Percentiles rank a stretch among this genome's conserved stretches.
Conservation (phyloP, 2,329 filamentous ascomycete species). For the Beauveria caledonica region DNA sequence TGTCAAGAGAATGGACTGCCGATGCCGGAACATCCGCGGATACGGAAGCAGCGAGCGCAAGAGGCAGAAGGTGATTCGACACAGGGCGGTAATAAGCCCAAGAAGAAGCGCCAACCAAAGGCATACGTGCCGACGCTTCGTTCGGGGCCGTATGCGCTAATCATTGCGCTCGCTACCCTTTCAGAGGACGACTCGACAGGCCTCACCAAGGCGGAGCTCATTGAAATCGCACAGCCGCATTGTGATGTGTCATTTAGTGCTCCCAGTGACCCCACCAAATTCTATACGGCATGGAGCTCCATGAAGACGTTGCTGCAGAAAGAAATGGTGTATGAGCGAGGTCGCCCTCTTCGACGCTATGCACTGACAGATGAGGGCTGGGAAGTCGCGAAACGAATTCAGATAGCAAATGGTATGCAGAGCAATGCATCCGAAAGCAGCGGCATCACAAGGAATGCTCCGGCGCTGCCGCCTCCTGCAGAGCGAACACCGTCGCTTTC, state of each 20-base stretch:
- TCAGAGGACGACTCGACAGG: conserved; percentile 44
- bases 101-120: conserved; percentile 56
- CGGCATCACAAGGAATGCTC: neutral
- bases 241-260: conserved; percentile 67
- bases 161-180: conserved; percentile 56
- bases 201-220: conserved; percentile 60
- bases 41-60: conserved; percentile 28
- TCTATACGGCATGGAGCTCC: conserved; percentile 74
- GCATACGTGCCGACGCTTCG: conserved; percentile 64
- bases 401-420: conserved; percentile 37
- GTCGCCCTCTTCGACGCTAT: conserved; percentile 60
- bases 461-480: conserved; percentile 6
- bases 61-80: conserved; percentile 27
- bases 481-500: conserved; percentile 14
- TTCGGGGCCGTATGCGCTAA: conserved; percentile 66
- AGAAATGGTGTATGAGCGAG: conserved; percentile 64
- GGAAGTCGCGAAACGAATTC: conserved; percentile 61
- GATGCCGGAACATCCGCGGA: conserved; percentile 52
- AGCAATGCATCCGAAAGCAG: conserved; percentile 17
- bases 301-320: conserved; percentile 70
- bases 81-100: conserved; percentile 21
- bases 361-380: conserved; percentile 68
- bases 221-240: conserved; percentile 60
- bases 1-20: conserved; percentile 60
- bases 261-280: conserved; percentile 57